These are phyloP conservation scores for Picea engelmannii DNA, from an alignment of 83 land plant species.

Conservation along the genomic window DNA sequence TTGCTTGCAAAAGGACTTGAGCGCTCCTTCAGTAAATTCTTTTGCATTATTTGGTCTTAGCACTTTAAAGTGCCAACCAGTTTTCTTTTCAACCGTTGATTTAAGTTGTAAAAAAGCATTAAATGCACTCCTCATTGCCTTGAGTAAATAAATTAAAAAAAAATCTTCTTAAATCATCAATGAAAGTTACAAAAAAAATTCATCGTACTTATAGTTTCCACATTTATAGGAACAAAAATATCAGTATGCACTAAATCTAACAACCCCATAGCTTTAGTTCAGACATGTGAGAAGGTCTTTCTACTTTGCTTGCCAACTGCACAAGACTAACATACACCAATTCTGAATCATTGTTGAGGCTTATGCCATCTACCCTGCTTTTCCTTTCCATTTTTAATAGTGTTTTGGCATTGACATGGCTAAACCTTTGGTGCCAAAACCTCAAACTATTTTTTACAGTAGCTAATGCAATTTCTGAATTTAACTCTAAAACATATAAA, in stretches of 20 bases:
- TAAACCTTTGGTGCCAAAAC: neutral
- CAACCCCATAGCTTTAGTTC: neutral
- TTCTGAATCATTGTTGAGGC: neutral
- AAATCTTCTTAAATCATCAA: neutral
- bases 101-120: neutral
- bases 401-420: neutral
- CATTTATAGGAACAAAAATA: neutral
- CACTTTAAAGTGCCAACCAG: neutral
- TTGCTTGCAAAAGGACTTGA: too few species aligned
- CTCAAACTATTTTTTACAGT: neutral
- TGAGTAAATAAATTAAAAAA: neutral
- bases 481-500: neutral
- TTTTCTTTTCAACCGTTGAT: neutral
- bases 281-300: neutral
- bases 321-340: neutral
- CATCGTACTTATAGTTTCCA: neutral
- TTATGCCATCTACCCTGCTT: neutral
- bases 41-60: neutral
- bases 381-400: neutral
- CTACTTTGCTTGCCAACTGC: neutral
- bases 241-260: neutral
- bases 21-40: too few species aligned
- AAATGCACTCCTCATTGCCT: neutral
- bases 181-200: neutral
- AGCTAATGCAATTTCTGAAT: neutral